Conservation (phyloP, 352 stramenopile genomes). For the Globisporangium parvum region DNA sequence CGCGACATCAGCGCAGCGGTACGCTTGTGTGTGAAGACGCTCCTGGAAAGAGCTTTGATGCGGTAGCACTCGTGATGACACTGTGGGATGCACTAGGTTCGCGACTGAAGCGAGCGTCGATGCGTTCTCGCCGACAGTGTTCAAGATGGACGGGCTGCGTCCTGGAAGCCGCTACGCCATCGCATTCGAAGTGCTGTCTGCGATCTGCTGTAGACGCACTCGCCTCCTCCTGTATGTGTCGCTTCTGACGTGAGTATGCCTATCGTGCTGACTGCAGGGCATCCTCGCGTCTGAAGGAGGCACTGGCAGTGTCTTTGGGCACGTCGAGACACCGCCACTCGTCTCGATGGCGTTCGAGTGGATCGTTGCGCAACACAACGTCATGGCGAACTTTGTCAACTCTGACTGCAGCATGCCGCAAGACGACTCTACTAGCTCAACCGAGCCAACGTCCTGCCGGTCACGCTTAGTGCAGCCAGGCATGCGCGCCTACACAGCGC, state of each 20-base stretch:
- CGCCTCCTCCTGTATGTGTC: not conserved
- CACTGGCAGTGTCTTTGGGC: slow-evolving; percentile 6
- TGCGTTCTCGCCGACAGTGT: slow-evolving; percentile 44
- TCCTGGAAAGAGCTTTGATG: too few species aligned
- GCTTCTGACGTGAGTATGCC: not conserved
- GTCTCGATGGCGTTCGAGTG: slow-evolving; percentile 38
- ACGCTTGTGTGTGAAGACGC: not conserved
- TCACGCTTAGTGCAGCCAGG: slow-evolving; percentile 27
- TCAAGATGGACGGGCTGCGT: slow-evolving; percentile 54
- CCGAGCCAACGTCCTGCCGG: slow-evolving; percentile 22
- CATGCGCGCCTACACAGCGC: slow-evolving; percentile 29
- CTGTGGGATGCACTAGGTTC: slow-evolving; percentile 15
- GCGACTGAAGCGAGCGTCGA: slow-evolving; percentile 22
- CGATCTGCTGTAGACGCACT: not conserved
- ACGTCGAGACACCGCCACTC: slow-evolving; percentile 35
- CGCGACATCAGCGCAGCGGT: slow-evolving; percentile 26
- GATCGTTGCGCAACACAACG: slow-evolving; percentile 47
- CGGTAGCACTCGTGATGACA: not conserved
- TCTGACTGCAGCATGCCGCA: not conserved
- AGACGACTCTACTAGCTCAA: not conserved
- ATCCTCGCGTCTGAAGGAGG: slow-evolving; percentile 21
- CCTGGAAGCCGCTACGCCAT: slow-evolving; percentile 51
- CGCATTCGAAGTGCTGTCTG: slow-evolving; percentile 36
- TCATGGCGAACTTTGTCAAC: slow-evolving; percentile 7
- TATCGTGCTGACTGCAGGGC: slow-evolving; percentile 19